Evolutionary conservation across 2,329 filamentous ascomycete genomes (phyloP), one percentile per base, ranked within the genome.

Genomic region (Elsinoe arachidis): DNA sequence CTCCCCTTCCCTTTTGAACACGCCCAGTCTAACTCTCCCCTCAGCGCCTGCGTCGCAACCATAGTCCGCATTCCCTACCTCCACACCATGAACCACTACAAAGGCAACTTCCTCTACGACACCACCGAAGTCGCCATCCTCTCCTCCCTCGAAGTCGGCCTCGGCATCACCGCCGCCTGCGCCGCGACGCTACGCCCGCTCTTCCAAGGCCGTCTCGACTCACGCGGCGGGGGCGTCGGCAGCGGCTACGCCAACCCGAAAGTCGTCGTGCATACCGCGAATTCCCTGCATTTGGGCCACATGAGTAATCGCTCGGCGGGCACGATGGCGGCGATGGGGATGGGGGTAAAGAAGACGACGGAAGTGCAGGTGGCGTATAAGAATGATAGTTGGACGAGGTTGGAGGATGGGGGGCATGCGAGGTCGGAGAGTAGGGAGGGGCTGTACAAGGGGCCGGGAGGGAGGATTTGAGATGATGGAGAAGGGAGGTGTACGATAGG

Each of bases 31-130:
- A 11, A 23, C 14, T 3, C 14, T 23, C 11, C 26, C 30, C 17
- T n/a, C 37, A 34, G 41, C 44, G 84, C 80, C 26, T 81, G 81
- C 62, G 73, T 77, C 56, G 77, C 74, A 21, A 78, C 76, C 0
- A 68, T 74, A 3, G 72, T 78, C 7, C 72, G 78, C 39, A 70
- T 78, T 59, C 72, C 73, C 4, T 73, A 76, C 64, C 64, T 69
- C 59, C 62, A 71, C 58, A 63, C 71, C 60, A 61, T 76, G 23
- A 63, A 65, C 1, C 64, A 75, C 3, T 67, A 64, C 55, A 61
- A 68, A 47, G 69, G 74, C n/a, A 72, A 75, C 58, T 75, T 74
- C 55, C 61, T 75, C 41, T 75, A 71, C 69, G 64, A 63, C 56
- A 78, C 75, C 1, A 69, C 72, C 51, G 73, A 76, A 57, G 61